Base-by-base conservation (phyloP, 352 stramenopile genomes). In the Pilasporangium apinafurcum region DNA sequence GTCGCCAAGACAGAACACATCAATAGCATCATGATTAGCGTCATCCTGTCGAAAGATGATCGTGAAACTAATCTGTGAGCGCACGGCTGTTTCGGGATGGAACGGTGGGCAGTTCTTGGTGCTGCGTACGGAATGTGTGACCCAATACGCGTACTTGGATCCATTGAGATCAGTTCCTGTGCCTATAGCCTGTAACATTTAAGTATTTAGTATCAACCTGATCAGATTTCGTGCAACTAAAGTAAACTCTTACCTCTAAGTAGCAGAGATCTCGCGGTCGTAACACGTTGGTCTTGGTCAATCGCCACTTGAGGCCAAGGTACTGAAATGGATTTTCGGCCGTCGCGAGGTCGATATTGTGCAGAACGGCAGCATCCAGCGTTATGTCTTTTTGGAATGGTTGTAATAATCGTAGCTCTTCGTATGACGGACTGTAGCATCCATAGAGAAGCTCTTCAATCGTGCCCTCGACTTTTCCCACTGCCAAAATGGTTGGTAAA, bases 361-460 rank as follows among this genome's bases (percentile, higher is more conserved):
- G 49, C 4, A 83, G 39, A n/a, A 86, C 40, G 1, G 67, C 60
- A 7, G 56, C 56, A 40, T 86, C 68, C 24, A 47, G 66, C 20
- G 42, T 55, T 10, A 36, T 53, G 25, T 62, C 40, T 38, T 73
- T 50, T 20, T 54, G 38, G 33, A 48, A 79, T 18, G 50, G 22
- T 33, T 66, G 59, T 4, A 53, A 66, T 6, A 68, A 65, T 37
- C 72, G 59, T 37, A 61, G 50, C 22, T 76, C 62, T 1, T 70
- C 59, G 33, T 73, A 49, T 4, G 53, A 67, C 14, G 49, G 44
- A 52, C 62, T 64, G 51, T 75, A 63, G 28, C 44, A 51, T 2
- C 70, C 70, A 44, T 77, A 83, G 17, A 83, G 29, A 30, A 78
- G 28, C 27, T 78, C 65, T 25, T 83, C 65, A n/a, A 83, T 58